phyloP scores from a whole-genome alignment of 768 basidiomycete species.

The Xanthoconium stramineum region DNA sequence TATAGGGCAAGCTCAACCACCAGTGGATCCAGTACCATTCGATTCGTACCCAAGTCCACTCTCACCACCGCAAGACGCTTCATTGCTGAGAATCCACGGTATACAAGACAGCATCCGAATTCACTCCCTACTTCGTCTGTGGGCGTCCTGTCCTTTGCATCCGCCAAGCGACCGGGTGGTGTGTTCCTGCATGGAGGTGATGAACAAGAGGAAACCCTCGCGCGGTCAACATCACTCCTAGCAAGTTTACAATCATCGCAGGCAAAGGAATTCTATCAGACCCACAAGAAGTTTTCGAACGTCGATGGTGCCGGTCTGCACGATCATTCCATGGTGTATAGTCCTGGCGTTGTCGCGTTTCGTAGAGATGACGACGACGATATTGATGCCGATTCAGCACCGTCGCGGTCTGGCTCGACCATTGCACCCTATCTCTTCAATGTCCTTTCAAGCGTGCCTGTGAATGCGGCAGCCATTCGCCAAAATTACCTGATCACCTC shows the following conservation, averaged over 20 bases:
- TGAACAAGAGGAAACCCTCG: slow-evolving; percentile 44
- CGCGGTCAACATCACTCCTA: slow-evolving; percentile 40
- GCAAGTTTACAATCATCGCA: slow-evolving; percentile 34
- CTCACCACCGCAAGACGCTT: slow-evolving; percentile 33
- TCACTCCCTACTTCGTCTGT: slow-evolving; percentile 27
- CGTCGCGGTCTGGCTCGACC: slow-evolving; percentile 23
- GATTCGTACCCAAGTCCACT: slow-evolving; percentile 31
- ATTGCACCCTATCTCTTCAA: slow-evolving; percentile 39
- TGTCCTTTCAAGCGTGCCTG: slow-evolving; percentile 41
- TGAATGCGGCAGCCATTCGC: slow-evolving; percentile 42
- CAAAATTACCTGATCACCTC: slow-evolving; percentile 35
- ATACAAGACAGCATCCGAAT: slow-evolving; percentile 11
- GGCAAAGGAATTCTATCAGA: slow-evolving; percentile 39
- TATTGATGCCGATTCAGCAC: slow-evolving; percentile 12
- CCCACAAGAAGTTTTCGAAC: slow-evolving; percentile 33
- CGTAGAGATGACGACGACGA: slow-evolving; percentile 36
- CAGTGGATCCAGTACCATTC: slow-evolving; percentile 20
- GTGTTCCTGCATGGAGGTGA: slow-evolving; percentile 44
- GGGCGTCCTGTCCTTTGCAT: slow-evolving; percentile 43
- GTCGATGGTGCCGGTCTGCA: slow-evolving; percentile 40
- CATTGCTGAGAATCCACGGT: slow-evolving; percentile 6
- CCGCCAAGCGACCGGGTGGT: slow-evolving; percentile 43
- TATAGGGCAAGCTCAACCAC: slow-evolving; percentile 3
- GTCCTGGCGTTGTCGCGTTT: slow-evolving; percentile 41
- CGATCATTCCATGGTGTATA: slow-evolving; percentile 49